Evolutionary conservation across 345 rosid species (phyloP), one percentile per base, ranked within the genome.

Genomic region (Mercurialis annua): DNA sequence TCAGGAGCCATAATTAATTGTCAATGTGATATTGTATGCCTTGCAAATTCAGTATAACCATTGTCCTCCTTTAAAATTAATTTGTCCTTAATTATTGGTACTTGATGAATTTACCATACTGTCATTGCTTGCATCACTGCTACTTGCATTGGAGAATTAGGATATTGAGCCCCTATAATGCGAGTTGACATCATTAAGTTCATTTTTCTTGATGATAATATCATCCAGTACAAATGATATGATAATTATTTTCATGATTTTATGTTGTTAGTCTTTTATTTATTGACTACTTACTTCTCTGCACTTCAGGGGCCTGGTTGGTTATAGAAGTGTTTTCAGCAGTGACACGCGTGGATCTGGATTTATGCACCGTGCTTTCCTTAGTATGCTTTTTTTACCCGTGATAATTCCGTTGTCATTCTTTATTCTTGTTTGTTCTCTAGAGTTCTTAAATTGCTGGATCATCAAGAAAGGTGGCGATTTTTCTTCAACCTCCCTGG

Each of bases 281-380:
- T 21, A 11, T 1, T 49, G 40, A 23, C 43, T 26, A 14, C 8
- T 49, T 26, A 69, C 44, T 18, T 29, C 33, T 71, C 49, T 71
- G 57, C 50, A 57, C 65, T 66, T 33, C 82, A 91, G 99, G 82
- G 99, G 99, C 61, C 81, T 94, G 72, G 99, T 94, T 62, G 99
- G 99, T 70, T 94, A 94, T 83, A 86, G 96, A 78, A 89, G 96
- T 81, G 92, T 94, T 76, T 94, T 94, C 85, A 94, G 96, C 86
- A 91, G 97, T 70, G 95, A 84, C 80, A 91, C 97, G 4, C 96
- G 96, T 70, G 99, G 99, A 82, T 84, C 92, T 70, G 97, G 97
- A 78, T 94, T 91, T 77, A 94, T 94, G 99, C 99, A 91, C 63
- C 92, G 99, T 65, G 97, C 99, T 84, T 94, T 94, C 78, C 78